Percentiles rank a stretch among this genome's conserved stretches.
Conservation (phyloP, 352 stramenopile genomes). For the Aphanomyces astaci region DNA sequence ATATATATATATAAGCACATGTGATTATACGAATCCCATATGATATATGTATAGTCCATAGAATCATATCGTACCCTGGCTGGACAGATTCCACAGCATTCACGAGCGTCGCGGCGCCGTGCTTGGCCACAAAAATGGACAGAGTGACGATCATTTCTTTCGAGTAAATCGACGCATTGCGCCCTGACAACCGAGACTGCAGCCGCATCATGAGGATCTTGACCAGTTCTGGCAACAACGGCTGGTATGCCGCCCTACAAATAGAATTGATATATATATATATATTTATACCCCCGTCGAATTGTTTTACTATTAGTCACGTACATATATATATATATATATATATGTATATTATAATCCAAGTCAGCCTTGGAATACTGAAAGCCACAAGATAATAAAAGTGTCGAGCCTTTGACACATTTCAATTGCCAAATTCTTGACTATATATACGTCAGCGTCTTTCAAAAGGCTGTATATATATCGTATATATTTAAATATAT, state of each 20-base stretch:
- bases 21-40: conserved; percentile 31
- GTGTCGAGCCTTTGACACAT: too few relatives aligned
- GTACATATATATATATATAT: too few relatives aligned
- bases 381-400: too few relatives aligned
- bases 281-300: too few relatives aligned
- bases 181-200: conserved; percentile 83
- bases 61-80: conserved; percentile 66
- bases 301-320: too few relatives aligned
- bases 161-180: conserved; percentile 72
- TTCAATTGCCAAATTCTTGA: too few relatives aligned
- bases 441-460: too few relatives aligned
- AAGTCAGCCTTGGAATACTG: too few relatives aligned
- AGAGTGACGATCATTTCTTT: conserved; percentile 89
- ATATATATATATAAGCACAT: conserved; percentile 27
- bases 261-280: not conserved
- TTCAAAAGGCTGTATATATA: too few relatives aligned
- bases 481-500: too few relatives aligned
- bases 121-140: conserved; percentile 83
- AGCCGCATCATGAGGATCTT: conserved; percentile 93
- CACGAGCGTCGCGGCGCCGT: conserved; percentile 70
- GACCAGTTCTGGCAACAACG: conserved; percentile 86
- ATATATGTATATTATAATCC: too few relatives aligned
- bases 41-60: too few relatives aligned
- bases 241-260: conserved; percentile 44
- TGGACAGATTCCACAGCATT: conserved; percentile 82